Base-by-base conservation (phyloP, 176 grass and related monocot species). In the Cenchrus americanus region DNA sequence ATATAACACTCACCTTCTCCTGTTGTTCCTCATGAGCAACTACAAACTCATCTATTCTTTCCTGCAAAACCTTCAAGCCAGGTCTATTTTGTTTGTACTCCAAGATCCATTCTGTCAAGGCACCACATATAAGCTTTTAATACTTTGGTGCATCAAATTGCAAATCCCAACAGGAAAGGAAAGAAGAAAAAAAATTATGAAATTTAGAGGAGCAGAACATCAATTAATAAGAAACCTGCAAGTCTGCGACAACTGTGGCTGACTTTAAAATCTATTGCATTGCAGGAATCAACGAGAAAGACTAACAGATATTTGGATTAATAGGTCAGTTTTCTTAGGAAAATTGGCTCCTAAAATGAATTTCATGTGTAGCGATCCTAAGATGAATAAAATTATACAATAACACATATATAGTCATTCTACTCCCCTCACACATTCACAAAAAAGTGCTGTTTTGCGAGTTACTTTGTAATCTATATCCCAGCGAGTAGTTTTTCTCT, bases 11-110 rank as follows among this genome's bases (percentile, higher is more conserved):
- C 71, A 98, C 96, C 87, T 87, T 81, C 75, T 99, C 96, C 53
- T 92, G 86, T 85, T 92, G 83, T 85, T 83, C 93, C 74, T 99
- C 96, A 76, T 96, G 88, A 52, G 82, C 79, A 88, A 68, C 84
- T 80, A 96, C 90, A 87, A 96, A 99, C 24, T 94, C 96, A 86
- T 99, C 96, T 82, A 99, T 99, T 76, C 50, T 76, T 86, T 99
- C 79, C 83, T 95, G 91, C 57, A 99, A 74, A 69, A 92, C 66
- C 75, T 96, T 88, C 82, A 90, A 90, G 24, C 87, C 93, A 50
- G 80, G 91, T 69, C 91, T 88, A 51, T 85, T 94, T 18, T 92
- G 82, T 77, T 87, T 90, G 83, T 99, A 96, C 77, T 94, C 85
- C 83, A 78, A 80, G 71, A 99, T 87, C 96, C 96, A 96, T 84